Base-by-base conservation (phyloP, 345 rosid species). In the Syzygium aqueum region DNA sequence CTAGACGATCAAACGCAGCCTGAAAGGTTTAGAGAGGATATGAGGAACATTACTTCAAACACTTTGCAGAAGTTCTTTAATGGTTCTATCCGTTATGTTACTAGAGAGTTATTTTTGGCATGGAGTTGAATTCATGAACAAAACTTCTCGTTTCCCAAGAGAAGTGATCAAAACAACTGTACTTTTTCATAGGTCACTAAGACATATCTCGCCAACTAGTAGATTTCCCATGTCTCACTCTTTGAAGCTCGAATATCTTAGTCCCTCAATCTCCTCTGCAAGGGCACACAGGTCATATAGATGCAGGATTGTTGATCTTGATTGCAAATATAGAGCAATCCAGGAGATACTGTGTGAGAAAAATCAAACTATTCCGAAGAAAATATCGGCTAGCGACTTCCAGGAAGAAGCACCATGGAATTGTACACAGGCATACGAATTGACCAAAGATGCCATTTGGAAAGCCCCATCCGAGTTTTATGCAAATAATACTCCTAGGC, bases 21-120 rank as follows among this genome's bases (percentile, higher is more conserved):
- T n/a, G n/a, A n/a, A 16, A 61, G 65, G 65, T 14, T 0, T 0
- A 28, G 27, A 59, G 15, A 14, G 30, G 16, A 61, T n/a, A 61
- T 13, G 73, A 61, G 0, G 33, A 61, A 25, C 73, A 0, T 61
- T 61, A 61, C 2, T 61, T n/a, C 73, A 13, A 61, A 0, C 33
- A n/a, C n/a, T n/a, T 13, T 1, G 17, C 0, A 13, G 19, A 61
- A n/a, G 73, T 61, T 33, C 33, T 61, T 61, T 17, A n/a, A 61
- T 27, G 73, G 73, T 61, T 61, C 73, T n/a, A 1, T 2, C 73
- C 19, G 19, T n/a, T 27, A 61, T n/a, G 9, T 27, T 61, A 61
- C 73, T 0, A 3, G 33, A n/a, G 33, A 8, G 73, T 61, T 30
- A 8, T 0, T 8, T 61, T 61, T 13, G 33, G 7, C 14, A 61